phyloP scores from a whole-genome alignment of 1,284 basidiomycete genomes.

The Puccinia novopanici region DNA sequence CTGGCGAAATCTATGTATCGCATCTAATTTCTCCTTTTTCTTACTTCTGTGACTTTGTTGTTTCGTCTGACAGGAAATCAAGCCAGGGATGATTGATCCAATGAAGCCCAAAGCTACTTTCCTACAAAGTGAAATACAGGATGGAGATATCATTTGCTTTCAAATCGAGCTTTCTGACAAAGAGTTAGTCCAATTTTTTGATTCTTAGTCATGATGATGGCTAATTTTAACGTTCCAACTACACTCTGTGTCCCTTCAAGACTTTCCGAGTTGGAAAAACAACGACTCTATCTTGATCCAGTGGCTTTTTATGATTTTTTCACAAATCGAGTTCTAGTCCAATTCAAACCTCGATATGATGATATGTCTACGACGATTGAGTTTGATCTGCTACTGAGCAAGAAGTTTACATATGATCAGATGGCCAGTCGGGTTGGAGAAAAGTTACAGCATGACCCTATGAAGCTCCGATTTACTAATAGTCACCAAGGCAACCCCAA shows the following conservation, averaged over 20 bases:
- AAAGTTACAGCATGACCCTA: constrained; percentile 84
- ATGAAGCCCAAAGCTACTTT: constrained; percentile 97
- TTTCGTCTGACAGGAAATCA: constrained; percentile 76
- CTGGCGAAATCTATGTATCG: not conserved
- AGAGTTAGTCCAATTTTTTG: constrained; percentile 68
- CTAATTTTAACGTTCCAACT: not conserved
- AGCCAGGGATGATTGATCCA: constrained; percentile 98
- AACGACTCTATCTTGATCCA: constrained; percentile 89
- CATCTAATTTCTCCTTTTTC: not conserved
- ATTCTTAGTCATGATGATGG: not conserved
- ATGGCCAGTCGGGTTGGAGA: constrained; percentile 95
- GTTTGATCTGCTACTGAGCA: constrained; percentile 88
- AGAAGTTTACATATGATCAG: constrained; percentile 99
- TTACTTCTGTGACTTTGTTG: constrained; percentile 17
- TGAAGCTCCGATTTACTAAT: constrained; percentile 97
- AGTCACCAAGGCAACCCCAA: constrained; percentile 89
- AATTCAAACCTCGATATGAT: constrained; percentile 91
- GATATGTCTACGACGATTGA: constrained; percentile 67
- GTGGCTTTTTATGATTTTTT: constrained; percentile 96
- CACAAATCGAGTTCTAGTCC: constrained; percentile 94
- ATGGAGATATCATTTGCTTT: constrained; percentile 98
- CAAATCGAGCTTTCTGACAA: constrained; percentile 94
- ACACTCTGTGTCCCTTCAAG: not conserved
- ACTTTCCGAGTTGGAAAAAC: constrained; percentile 74
- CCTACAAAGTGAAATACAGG: constrained; percentile 96